Conservation (phyloP, 2,329 filamentous ascomycete species). For the Geosmithia flava region DNA sequence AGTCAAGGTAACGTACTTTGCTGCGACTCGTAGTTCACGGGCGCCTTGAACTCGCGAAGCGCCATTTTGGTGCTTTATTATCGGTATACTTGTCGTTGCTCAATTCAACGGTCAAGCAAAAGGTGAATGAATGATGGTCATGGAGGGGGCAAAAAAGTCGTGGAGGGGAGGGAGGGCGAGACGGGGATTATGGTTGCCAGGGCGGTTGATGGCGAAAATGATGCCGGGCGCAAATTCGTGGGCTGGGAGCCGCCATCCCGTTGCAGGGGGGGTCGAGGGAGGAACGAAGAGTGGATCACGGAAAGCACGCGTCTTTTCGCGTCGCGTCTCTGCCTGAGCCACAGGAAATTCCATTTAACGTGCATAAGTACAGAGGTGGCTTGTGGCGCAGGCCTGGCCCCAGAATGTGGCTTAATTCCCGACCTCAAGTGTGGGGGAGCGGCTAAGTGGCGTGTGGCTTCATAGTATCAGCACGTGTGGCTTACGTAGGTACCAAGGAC, state of each 20-base stretch:
- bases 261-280: slow-evolving; percentile 9
- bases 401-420: slow-evolving; percentile 5
- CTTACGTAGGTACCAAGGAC: slow-evolving; percentile 1
- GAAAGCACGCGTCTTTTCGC: slow-evolving; percentile 19
- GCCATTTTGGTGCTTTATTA: slow-evolving; percentile 49
- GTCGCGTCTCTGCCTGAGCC: slow-evolving; percentile 14
- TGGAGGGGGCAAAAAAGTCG: background rate
- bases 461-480: slow-evolving; percentile 3
- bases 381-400: background rate
- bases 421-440: background rate
- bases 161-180: background rate
- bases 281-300: background rate
- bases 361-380: background rate
- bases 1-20: slow-evolving; percentile 45
- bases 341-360: slow-evolving; percentile 13
- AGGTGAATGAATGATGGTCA: background rate
- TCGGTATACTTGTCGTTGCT: background rate
- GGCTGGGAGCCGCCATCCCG: slow-evolving; percentile 1
- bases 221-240: slow-evolving; percentile 4
- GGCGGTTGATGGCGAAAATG: background rate
- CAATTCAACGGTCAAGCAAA: background rate
- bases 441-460: background rate
- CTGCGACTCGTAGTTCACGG: slow-evolving; percentile 82
- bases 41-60: slow-evolving; percentile 65
- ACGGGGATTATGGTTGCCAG: background rate